Conservation (phyloP, 108 stramenopile species). For the Chaetoceros tenuissimus region DNA sequence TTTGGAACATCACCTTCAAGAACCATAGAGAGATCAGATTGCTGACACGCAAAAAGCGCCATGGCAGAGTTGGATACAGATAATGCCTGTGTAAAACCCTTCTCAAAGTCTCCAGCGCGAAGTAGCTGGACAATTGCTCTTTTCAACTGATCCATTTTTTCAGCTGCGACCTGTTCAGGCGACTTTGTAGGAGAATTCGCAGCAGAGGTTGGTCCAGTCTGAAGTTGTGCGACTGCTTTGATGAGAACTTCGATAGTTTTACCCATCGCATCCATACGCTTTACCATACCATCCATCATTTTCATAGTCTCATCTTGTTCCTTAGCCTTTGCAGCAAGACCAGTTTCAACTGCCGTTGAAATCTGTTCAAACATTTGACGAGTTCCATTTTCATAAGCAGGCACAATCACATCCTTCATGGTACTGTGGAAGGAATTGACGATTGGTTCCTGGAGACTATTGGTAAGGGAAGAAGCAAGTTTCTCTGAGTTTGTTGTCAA, state of each 20-base stretch:
- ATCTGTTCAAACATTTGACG: conserved; percentile 61
- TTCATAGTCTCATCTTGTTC: conserved; percentile 7
- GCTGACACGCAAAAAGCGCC: conserved; percentile 56
- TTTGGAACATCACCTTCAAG: conserved; percentile 31
- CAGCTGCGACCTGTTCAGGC: not conserved
- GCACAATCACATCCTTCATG: conserved; percentile 62
- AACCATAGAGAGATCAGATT: conserved; percentile 38
- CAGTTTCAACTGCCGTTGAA: conserved; percentile 24
- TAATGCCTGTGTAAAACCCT: conserved; percentile 75
- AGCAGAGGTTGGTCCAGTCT: not conserved
- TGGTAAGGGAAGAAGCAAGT: conserved; percentile 27
- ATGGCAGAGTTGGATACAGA: conserved; percentile 54
- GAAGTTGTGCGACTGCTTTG: conserved; percentile 44
- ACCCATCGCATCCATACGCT: conserved; percentile 33
- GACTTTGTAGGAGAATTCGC: not conserved
- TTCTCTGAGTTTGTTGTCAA: conserved; percentile 31
- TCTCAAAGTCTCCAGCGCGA: conserved; percentile 41
- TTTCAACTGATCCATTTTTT: conserved; percentile 19
- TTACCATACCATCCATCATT: not conserved
- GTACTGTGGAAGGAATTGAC: conserved; percentile 29
- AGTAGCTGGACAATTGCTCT: conserved; percentile 46
- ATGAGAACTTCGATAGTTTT: conserved; percentile 39
- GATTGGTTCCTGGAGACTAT: conserved; percentile 34
- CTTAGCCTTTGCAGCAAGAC: conserved; percentile 20
- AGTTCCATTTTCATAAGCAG: conserved; percentile 59